Percentiles rank a stretch among this genome's conserved stretches.
These are phyloP conservation scores for Allantophomopsis cytisporea DNA, from an alignment of 2,329 filamentous ascomycete genomes.

Conservation along the genomic window DNA sequence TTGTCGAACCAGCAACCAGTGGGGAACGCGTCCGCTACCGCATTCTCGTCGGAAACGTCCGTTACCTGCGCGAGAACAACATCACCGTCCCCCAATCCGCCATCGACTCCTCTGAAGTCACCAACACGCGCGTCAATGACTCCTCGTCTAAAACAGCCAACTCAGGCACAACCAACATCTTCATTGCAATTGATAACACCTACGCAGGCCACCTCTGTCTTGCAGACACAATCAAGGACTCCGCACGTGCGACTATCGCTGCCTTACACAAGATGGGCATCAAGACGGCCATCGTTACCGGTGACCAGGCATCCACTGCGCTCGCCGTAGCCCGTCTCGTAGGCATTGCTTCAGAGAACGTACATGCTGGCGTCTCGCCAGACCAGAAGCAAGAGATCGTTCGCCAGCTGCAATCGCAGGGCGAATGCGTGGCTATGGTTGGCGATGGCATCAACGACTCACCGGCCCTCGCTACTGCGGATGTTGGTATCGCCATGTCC, in stretches of 20 bases:
- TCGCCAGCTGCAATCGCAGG: constrained; percentile 56
- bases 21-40: constrained; percentile 59
- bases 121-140: constrained; percentile 30
- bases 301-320: constrained; percentile 77
- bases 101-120: constrained; percentile 46
- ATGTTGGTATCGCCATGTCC: constrained; percentile 85
- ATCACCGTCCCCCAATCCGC: constrained; percentile 52
- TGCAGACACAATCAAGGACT: constrained; percentile 82
- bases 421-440: constrained; percentile 85
- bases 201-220: constrained; percentile 78
- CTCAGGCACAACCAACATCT: constrained; percentile 78
- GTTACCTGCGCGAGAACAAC: constrained; percentile 59
- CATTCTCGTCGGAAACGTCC: constrained; percentile 73
- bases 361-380: constrained; percentile 79
- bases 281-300: constrained; percentile 82
- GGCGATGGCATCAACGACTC: constrained; percentile 98
- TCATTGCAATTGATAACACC: constrained; percentile 70
- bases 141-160: constrained; percentile 18
- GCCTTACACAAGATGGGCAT: constrained; percentile 78
- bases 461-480: constrained; percentile 81
- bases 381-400: constrained; percentile 86
- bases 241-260: constrained; percentile 65
- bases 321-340: constrained; percentile 71
- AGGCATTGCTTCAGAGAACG: constrained; percentile 62
- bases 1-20: constrained; percentile 61